Evolutionary conservation across 1,139 yeast species (phyloP), one percentile per base, ranked within the genome.

Genomic region (Geotrichum reessii): DNA sequence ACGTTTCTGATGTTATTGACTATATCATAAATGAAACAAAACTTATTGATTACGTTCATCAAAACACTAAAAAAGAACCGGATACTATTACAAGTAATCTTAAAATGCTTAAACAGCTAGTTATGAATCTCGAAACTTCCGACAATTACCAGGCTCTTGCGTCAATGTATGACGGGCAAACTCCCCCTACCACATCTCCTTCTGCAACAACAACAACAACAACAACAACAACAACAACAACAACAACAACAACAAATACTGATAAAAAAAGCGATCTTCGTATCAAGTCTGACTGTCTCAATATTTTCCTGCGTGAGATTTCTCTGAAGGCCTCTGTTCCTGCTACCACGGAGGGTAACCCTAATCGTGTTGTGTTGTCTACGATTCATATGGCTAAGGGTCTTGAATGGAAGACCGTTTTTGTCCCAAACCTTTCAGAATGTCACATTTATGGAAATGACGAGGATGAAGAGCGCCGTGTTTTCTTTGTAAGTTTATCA

Each of bases 321-420:
- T 27, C 47, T 9, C 40, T 57, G 9, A 31, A 46, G 7, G 22
- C 22, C 6, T 25, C 51, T 8, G 17, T 22, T n/a, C 31, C 51
- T 14, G 37, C 21, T 8, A n/a, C 44, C 33, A 22, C 37, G 2
- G 49, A 51, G n/a, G 54, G 37, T 6, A 42, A 47, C 7, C 48
- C 47, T n/a, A 49, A 55, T 21, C 47, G 46, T 17, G 62, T 59
- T 12, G 42, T 50, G 2, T n/a, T 80, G 0, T 83, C 88, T 0
- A 91, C 97, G 0, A 85, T 90, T n/a, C 97, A 91, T 71, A 89
- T 89, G 0, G 82, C 96, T 1, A 90, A 91, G 67, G 97, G 97
- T 17, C 75, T 87, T 1, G 96, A 90, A 70, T 91, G 96, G 96
- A 89, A 93, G 0, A 80, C 85, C 11, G 96, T 90, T 0, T 86